Base-by-base conservation (phyloP, 495 filamentous ascomycete genomes). In the Penicillium ucsense region DNA sequence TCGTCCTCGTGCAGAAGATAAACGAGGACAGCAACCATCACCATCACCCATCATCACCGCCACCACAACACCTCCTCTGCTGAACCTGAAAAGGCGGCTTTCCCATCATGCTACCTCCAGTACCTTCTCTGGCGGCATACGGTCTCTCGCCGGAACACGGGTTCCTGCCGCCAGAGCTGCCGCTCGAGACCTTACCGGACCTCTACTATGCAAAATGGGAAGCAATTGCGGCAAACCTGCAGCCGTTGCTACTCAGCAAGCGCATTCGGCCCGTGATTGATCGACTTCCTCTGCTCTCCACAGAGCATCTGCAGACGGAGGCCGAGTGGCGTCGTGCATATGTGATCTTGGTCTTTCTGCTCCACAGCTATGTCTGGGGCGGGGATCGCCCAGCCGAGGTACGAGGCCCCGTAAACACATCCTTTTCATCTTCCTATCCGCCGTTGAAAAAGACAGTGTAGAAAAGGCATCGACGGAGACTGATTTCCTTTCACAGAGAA, bases 191-290 rank as follows among this genome's bases (percentile, higher is more conserved):
- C 44, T 78, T 97, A 33, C 86, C 89, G 8, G 83, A 95, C 56
- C 78, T 82, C 0, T 97, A 95, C 73, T 99, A 96, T 65, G 78
- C 81, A 54, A 85, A 86, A 55, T 99, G 92, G 92, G 92, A 99
- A 68, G 73, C 79, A 47, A 75, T 95, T 30, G 77, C 81, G 20
- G 74, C 79, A 35, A 94, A 95, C 59, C 66, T 99, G n/a, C 92
- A 95, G 65, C 77, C 79, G 6, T 71, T 99, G 51, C 79, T 96
- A 38, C 74, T 92, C 50, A 92, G 82, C 68, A 88, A 81, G 67
- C 78, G 88, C 51, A 66, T 97, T 47, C 80, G 88, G 28, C 75
- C 77, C 31, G 77, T 85, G 45, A 75, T 96, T 38, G 84, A 95
- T 48, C 71, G 71, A 31, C 78, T 97, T 45, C 88, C 92, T 3